Evolutionary conservation across 129 eudicot species (phyloP).

Genomic region (Lonicera japonica): DNA sequence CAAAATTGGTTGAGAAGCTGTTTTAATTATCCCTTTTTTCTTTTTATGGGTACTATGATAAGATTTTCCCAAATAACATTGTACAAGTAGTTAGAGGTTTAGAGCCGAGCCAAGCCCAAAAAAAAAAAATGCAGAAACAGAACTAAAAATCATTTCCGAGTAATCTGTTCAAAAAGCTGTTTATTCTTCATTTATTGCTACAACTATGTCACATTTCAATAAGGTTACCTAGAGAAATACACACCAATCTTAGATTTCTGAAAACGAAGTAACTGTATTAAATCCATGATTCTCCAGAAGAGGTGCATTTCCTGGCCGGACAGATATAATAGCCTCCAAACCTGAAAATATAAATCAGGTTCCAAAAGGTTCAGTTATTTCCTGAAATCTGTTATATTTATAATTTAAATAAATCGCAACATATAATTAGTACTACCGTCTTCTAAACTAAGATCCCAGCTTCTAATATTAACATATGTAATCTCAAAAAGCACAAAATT

Average conservation of each 20-base stretch:
- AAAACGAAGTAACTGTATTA: constrained; percentile 65
- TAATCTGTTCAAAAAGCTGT: neutral
- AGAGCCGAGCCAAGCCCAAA: neutral
- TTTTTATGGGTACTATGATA: no score
- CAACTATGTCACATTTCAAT: constrained; percentile 5
- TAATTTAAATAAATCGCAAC: no score
- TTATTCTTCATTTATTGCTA: constrained; percentile 7
- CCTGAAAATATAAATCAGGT: constrained; percentile 38
- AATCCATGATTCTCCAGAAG: constrained; percentile 78
- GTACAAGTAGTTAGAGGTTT: no score
- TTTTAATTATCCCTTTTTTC: no score
- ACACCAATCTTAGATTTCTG: constrained; percentile 39
- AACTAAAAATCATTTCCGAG: neutral
- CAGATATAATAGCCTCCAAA: constrained; percentile 62
- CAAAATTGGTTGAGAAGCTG: no score
- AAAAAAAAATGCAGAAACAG: neutral
- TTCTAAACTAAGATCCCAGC: no score
- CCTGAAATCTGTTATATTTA: no score
- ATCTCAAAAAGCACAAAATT: neutral
- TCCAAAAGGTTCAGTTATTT: no score
- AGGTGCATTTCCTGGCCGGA: constrained; percentile 80
- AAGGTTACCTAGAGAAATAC: neutral
- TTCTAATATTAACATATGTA: no score
- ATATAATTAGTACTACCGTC: no score
- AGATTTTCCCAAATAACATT: no score